Base-by-base conservation (phyloP, 805 yeast genomes). In the Metschnikowia continentalis region DNA sequence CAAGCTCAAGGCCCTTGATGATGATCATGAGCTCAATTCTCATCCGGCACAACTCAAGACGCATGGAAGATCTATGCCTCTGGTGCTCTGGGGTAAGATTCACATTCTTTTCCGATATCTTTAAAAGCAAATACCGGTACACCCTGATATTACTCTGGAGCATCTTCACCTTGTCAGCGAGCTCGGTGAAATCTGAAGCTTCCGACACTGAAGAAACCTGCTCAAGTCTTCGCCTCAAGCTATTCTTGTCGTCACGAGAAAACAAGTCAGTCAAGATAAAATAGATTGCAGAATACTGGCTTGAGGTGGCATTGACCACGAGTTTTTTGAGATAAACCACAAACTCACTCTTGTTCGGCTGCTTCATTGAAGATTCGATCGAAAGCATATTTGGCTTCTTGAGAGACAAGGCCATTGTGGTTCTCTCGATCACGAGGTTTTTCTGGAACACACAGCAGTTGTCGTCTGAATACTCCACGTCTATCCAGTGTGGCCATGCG, bases 321-420 rank as follows among this genome's bases (percentile, higher is more conserved):
- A 68, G 56, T 56, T 73, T 74, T 10, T 74, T 63, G 32, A 73
- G 57, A 46, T 70, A 69, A 1, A 69, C 68, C 17, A 57, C 56
- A 17, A 70, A 58, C 42, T 68, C 72, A 45, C 67, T 67, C 15
- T 49, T 39, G n/a, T 51, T 44, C 7, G 62, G 61, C 49, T 64
- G 65, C 17, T 52, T 57, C n/a, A 36, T 37, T 32, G 51, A 32
- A 2, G 49, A 36, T 20, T 69, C 67, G 48, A 76, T 66, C 45
- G 74, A 79, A 40, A 84, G 64, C 48, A 70, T 68, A 59, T 84
- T 83, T 1, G 87, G 86, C 46, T 72, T 71, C 10, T 71, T 74
- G 50, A 71, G 69, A 1, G 80, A 67, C 22, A 80, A 52, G 1
- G 79, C 83, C 69, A 61, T 65, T 1, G 74, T 60, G 26, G 64